Base-by-base conservation (phyloP, 176 grass and related monocot genomes). In the Aechmea fasciata region DNA sequence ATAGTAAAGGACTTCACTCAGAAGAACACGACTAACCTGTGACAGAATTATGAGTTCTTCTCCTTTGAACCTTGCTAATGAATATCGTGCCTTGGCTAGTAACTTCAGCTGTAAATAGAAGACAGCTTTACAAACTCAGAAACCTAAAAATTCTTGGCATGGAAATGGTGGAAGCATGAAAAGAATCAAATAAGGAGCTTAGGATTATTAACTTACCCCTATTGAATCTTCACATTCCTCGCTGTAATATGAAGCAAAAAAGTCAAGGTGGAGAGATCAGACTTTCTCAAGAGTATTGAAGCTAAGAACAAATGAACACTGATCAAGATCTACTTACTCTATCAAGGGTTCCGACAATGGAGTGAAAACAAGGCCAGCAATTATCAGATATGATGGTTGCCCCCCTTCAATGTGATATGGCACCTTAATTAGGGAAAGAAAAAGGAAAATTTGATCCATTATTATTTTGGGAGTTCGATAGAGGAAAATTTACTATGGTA, bases 11-110 rank as follows among this genome's bases (percentile, higher is more conserved):
- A 61, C 55, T 22, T 9, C 8, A 14, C 6, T 59, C 20, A 59
- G 54, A 59, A 10, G 64, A 49, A 57, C 66, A 70, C 19, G 63
- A 3, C 74, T 67, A 67, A 92, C 94, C 89, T 93, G 94, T n/a
- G 94, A 97, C 50, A 97, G 79, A 72, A 97, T 93, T 64, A 97
- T 84, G 11, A 93, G 92, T 81, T 97, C 78, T 82, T 97, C 89
- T 50, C 82, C 89, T 74, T 90, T 75, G 54, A 97, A 97, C 47
- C 77, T 93, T 80, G 89, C 82, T 68, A 87, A 79, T 51, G 89
- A 97, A 73, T 90, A 97, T 9, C 94, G 89, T 64, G 94, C 94
- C 83, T 93, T 97, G 4, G 86, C 94, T 50, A 97, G 74, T 75
- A 97, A 80, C 75, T 92, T 97, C 66, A 92, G 73, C 89, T 97